Evolutionary conservation across 1,284 basidiomycete genomes (phyloP).

Genomic region (Boletellus dicymbophilus): DNA sequence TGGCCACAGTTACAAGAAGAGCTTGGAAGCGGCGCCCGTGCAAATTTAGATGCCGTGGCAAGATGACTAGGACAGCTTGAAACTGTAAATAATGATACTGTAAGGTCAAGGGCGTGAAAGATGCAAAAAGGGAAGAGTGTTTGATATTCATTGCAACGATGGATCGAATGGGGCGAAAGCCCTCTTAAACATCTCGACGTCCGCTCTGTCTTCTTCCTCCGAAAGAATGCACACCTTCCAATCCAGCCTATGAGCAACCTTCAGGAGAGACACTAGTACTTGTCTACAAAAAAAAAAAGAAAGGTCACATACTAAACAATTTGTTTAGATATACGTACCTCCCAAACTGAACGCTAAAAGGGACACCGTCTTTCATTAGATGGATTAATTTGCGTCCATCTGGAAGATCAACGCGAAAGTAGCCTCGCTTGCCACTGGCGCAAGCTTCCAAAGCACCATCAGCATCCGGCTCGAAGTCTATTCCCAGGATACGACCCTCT

Average conservation of each 20-base stretch:
- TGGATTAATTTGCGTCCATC: constrained; percentile 86
- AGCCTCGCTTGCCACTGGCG: constrained; percentile 61
- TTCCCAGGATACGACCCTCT: constrained; percentile 64
- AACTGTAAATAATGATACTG: constrained; percentile 1
- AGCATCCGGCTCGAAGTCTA: constrained; percentile 68
- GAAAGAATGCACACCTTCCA: constrained; percentile 87
- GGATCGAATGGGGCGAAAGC: constrained; percentile 80
- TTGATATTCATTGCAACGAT: constrained; percentile 22
- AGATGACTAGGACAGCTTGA: neutral
- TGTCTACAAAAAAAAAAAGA: constrained; percentile 49
- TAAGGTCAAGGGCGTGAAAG: constrained; percentile 7
- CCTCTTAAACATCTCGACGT: constrained; percentile 79
- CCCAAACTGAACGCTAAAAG: constrained; percentile 92
- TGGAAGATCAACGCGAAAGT: constrained; percentile 90
- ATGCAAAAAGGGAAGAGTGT: neutral
- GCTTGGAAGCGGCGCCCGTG: constrained; percentile 39
- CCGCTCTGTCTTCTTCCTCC: constrained; percentile 81
- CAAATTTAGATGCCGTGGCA: constrained; percentile 22
- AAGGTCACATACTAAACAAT: neutral
- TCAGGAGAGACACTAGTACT: constrained; percentile 75
- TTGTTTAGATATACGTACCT: constrained; percentile 55
- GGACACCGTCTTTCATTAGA: constrained; percentile 72
- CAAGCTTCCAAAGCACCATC: constrained; percentile 62
- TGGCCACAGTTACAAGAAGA: constrained; percentile 72
- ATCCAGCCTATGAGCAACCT: constrained; percentile 76